Conservation (phyloP, 768 basidiomycete genomes). For the Boletus speciosus region DNA sequence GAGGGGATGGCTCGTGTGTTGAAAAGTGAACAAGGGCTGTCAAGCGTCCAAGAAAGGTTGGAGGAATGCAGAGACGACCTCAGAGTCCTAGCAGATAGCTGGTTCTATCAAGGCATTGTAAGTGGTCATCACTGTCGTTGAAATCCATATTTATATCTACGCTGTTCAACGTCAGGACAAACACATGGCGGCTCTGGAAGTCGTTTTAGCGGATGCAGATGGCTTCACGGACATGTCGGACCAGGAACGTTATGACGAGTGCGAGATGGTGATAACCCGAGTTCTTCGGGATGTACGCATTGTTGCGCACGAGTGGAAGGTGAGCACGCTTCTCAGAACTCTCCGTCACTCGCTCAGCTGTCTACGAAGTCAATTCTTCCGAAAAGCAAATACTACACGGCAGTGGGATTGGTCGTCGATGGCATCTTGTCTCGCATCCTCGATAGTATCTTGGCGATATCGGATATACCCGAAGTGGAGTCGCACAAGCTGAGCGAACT, state of each 20-base stretch:
- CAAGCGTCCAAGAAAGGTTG: conserved; percentile 43
- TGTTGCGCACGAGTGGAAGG: conserved; percentile 70
- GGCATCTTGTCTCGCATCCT: conserved; percentile 64
- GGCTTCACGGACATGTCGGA: conserved; percentile 69
- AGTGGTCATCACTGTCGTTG: conserved; percentile 25
- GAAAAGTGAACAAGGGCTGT: conserved; percentile 27
- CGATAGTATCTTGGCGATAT: conserved; percentile 67
- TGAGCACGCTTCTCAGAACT: conserved; percentile 30
- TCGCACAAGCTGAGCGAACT: conserved; percentile 81
- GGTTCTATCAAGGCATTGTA: conserved; percentile 71
- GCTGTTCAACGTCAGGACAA: conserved; percentile 17
- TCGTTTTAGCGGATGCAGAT: conserved; percentile 49
- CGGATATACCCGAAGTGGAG: conserved; percentile 86
- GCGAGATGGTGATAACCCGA: conserved; percentile 63
- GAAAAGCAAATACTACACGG: conserved; percentile 68
- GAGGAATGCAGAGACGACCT: conserved; percentile 51
- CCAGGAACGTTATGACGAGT: conserved; percentile 73
- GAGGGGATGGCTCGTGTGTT: conserved; percentile 38
- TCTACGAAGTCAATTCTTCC: conserved; percentile 56
- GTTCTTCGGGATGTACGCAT: conserved; percentile 61
- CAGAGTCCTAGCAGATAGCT: conserved; percentile 57
- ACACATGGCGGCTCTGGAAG: conserved; percentile 27
- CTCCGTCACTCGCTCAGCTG: not conserved
- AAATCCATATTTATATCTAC: not conserved
- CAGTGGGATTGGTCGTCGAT: conserved; percentile 69